Percentiles rank a stretch among this genome's conserved stretches.
phyloP scores from a whole-genome alignment of 306 rosid species.

The Medicago ruthenica region DNA sequence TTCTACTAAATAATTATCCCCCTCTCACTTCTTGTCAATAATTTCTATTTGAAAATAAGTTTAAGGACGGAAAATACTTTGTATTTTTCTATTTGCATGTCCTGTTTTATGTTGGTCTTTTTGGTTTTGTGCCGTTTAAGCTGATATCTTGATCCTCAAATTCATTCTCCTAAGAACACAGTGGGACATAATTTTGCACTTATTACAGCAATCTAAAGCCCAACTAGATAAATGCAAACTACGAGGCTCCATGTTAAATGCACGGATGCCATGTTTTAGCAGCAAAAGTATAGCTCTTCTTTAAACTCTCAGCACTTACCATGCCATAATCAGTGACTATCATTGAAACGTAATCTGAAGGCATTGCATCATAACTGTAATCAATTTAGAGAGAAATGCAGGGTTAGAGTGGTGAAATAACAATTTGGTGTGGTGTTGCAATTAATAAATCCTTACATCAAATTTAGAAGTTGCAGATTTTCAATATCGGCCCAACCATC shows the following conservation, averaged over 20 bases:
- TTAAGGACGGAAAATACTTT: not conserved
- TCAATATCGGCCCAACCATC: slow-evolving; percentile 54
- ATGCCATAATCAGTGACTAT: slow-evolving; percentile 60
- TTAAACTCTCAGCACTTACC: slow-evolving; percentile 45
- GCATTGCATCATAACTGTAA: slow-evolving; percentile 70
- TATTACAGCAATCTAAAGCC: slow-evolving; percentile 14
- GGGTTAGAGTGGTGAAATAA: slow-evolving; percentile 46
- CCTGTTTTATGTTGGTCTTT: not conserved
- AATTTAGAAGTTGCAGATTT: slow-evolving; percentile 64
- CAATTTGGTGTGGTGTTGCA: slow-evolving; percentile 26
- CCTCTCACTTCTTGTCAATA: not conserved
- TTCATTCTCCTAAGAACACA: slow-evolving; percentile 3
- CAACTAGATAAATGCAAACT: slow-evolving; percentile 6
- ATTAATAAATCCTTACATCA: slow-evolving; percentile 50
- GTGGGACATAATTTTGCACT: not conserved
- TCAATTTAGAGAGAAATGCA: slow-evolving; percentile 39
- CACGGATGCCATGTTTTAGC: slow-evolving; percentile 27
- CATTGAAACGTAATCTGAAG: slow-evolving; percentile 65
- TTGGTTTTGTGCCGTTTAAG: not conserved
- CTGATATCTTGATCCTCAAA: slow-evolving; percentile 13
- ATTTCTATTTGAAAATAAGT: not conserved
- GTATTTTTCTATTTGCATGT: not conserved
- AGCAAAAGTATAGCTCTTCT: slow-evolving; percentile 1
- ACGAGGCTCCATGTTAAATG: not conserved
- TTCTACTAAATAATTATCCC: not conserved